Base-by-base conservation (phyloP, 306 rosid genomes). In the Cicer judaicum region DNA sequence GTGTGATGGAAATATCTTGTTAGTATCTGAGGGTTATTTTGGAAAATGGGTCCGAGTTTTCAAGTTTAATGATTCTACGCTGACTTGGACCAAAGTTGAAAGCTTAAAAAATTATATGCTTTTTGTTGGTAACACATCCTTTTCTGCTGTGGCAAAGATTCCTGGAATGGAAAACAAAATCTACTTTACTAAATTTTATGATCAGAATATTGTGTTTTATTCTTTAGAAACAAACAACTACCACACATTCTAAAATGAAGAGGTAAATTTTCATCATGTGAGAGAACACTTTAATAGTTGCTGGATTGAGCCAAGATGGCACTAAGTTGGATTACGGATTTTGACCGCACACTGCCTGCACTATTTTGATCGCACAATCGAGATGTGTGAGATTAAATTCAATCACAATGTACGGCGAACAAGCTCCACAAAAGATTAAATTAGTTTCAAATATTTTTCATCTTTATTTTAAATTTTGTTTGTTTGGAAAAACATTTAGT, bases 151-250 rank as follows among this genome's bases (percentile, higher is more conserved):
- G 21, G 56, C 56, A 14, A 50, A 2, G 10, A 14, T 53, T 15
- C 59, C 29, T 2, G 59, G 59, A 53, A 53, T 53, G 59, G 29
- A 53, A 53, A 53, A 53, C 59, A 53, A 53, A 15, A 53, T 53
- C 24, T 53, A 15, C 8, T 53, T 53, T 53, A 10, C 29, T 15
- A 53, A 11, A 53, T 53, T 53, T 53, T 53, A 16, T 50, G 56
- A 3, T 1, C 19, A 50, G 9, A 50, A 11, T 50, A 2, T 14
- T 14, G 21, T 50, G 21, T 50, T 50, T 50, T 50, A 50, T 50
- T 50, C 56, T 10, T 14, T 50, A 50, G 21, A 50, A 50, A 50
- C 56, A n/a, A 50, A 50, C 8, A 50, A 50, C 9, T 50, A 50
- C 9, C 56, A 50, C 56, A 50, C 56, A 14, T 50, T 50, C 9